Percentiles rank a stretch among this genome's conserved stretches.
phyloP scores from a whole-genome alignment of 768 basidiomycete genomes.

The Sporobolomyces pararoseus region DNA sequence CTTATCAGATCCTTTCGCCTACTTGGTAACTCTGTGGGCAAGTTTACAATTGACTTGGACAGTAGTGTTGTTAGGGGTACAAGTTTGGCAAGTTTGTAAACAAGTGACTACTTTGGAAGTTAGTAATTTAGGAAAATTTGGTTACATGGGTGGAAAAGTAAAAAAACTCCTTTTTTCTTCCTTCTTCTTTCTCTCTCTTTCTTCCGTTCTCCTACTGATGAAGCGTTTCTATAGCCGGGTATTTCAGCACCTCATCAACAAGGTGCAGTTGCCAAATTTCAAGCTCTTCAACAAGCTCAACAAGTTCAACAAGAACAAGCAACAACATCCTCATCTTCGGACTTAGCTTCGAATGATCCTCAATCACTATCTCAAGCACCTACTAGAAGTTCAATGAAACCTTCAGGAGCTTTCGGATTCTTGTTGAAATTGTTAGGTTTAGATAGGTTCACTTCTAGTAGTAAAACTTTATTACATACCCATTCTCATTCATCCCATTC shows the following conservation, averaged over 20 bases:
- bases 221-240: constrained; percentile 29
- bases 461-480: not conserved
- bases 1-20: constrained; percentile 74
- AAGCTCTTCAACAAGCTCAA: not conserved
- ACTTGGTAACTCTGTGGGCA: constrained; percentile 76
- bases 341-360: constrained; percentile 40
- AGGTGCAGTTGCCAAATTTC: constrained; percentile 37
- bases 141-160: constrained; percentile 86
- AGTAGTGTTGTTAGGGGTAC: constrained; percentile 72
- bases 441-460: constrained; percentile 70
- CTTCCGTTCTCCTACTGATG: not conserved
- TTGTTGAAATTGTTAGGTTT: constrained; percentile 86
- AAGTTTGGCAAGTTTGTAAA: constrained; percentile 84
- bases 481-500: not conserved
- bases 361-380: constrained; percentile 43
- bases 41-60: constrained; percentile 97
- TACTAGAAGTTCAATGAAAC: not conserved
- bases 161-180: too few relatives aligned
- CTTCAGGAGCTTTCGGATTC: constrained; percentile 55
- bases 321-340: too few relatives aligned
- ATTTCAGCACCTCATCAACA: constrained; percentile 29
- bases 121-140: constrained; percentile 87
- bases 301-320: too few relatives aligned
- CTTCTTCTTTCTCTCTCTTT: not conserved
- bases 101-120: constrained; percentile 98